Evolutionary conservation across 768 basidiomycete species (phyloP).

Genomic region (Suillus hirtellus): DNA sequence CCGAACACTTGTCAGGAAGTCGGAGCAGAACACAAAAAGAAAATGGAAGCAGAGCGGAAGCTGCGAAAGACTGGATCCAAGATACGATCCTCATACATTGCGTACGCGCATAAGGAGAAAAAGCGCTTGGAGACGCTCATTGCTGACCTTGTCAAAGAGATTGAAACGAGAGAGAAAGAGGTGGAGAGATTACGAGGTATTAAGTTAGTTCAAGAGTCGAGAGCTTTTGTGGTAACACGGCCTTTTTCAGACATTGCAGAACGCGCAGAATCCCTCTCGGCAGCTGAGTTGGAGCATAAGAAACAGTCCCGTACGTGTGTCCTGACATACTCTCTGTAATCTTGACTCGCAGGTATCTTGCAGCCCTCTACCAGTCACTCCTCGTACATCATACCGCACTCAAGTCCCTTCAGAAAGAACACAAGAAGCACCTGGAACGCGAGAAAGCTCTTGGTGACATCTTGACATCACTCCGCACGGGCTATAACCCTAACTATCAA

Average conservation of each 20-base stretch:
- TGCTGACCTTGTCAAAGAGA: constrained; percentile 52
- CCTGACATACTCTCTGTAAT: constrained; percentile 3
- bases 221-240: constrained; percentile 3
- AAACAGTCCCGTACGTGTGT: constrained; percentile 75
- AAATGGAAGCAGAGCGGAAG: constrained; percentile 73
- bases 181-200: constrained; percentile 72
- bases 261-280: constrained; percentile 73
- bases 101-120: constrained; percentile 88
- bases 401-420: constrained; percentile 70
- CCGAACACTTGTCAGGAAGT: constrained; percentile 73
- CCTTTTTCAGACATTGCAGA: constrained; percentile 66
- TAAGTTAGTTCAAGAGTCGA: constrained; percentile 27
- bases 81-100: constrained; percentile 85
- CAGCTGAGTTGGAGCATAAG: constrained; percentile 80
- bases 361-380: constrained; percentile 81
- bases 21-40: constrained; percentile 67
- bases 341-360: constrained; percentile 5
- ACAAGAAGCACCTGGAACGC: constrained; percentile 71
- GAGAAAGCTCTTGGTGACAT: constrained; percentile 82
- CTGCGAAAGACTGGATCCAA: constrained; percentile 86
- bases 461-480: constrained; percentile 72
- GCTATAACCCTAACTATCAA: constrained; percentile 98
- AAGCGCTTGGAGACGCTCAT: constrained; percentile 71
- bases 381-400: constrained; percentile 73
- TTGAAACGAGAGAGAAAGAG: constrained; percentile 66